Percentiles rank a stretch among this genome's conserved stretches.
Conservation (phyloP, 225 moss, liverwort and hornwort genomes). For the Physcomitrium patens region DNA sequence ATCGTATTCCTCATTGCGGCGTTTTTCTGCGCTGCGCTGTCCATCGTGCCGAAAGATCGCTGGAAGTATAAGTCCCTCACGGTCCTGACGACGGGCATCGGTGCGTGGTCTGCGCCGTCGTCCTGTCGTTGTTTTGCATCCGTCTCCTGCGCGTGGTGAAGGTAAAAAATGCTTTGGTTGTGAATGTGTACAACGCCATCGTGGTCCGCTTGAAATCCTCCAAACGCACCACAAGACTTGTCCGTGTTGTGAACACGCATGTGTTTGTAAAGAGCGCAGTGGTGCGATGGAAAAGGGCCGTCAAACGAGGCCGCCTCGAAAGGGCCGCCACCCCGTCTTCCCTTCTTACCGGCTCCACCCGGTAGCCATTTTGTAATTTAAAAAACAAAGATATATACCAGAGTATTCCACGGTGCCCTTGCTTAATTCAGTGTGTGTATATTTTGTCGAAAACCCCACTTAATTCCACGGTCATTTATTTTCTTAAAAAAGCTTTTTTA, state of each 20-base stretch:
- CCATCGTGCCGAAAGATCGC: slow-evolving; percentile 39
- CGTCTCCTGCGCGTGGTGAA: slow-evolving; percentile 38
- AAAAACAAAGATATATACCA: too few relatives aligned
- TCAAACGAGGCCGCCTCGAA: background rate
- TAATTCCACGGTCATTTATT: too few relatives aligned
- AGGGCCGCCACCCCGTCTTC: too few relatives aligned
- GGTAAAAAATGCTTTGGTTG: slow-evolving; percentile 14
- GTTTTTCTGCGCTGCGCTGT: slow-evolving; percentile 21
- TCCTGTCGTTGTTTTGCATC: slow-evolving; percentile 33
- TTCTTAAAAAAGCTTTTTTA: too few relatives aligned
- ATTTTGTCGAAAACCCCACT: too few relatives aligned
- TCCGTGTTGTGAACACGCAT: slow-evolving; percentile 13
- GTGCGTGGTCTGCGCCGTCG: slow-evolving; percentile 31
- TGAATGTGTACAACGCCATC: slow-evolving; percentile 38
- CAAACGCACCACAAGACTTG: background rate
- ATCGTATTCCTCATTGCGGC: slow-evolving; percentile 40
- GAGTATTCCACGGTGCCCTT: too few relatives aligned
- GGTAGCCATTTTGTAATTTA: too few relatives aligned
- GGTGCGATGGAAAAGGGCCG: slow-evolving; percentile 29
- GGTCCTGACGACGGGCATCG: slow-evolving; percentile 23
- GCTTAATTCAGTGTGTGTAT: too few relatives aligned
- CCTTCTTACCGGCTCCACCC: too few relatives aligned
- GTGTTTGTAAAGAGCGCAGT: slow-evolving; percentile 17
- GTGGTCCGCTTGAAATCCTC: slow-evolving; percentile 12
- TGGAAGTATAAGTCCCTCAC: slow-evolving; percentile 45